Evolutionary conservation across 306 rosid genomes (phyloP), one percentile per base, ranked within the genome.

Genomic region (Dalbergia cochinchinensis): DNA sequence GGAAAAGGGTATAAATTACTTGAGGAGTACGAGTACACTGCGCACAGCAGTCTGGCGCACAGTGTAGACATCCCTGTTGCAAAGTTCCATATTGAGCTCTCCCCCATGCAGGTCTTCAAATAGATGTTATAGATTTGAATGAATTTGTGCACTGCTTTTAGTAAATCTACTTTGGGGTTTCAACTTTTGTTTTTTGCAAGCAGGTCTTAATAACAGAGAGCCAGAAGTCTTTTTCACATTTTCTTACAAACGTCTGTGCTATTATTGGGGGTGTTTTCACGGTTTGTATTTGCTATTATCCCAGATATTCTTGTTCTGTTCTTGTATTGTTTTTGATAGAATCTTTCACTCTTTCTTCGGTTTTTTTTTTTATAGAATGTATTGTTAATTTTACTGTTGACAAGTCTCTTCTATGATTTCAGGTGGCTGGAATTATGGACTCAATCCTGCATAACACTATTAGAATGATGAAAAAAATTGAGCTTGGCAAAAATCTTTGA

Each of bases 391-490:
- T n/a, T 86, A 54, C 71, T 39, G 70, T 67, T 88, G 79, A 88
- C 26, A 42, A 76, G 12, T 65, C 53, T 26, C 31, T 74, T 64
- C 80, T 62, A 42, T 83, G 74, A 78, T 87, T 90, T 75, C 97
- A 96, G 98, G 99, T 96, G 3, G 99, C 99, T 39, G 99, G 99
- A 86, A 96, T 96, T 81, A 5, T 88, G 91, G 99, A 96, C 81
- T 85, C 99, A 5, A 85, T 93, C 87, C 91, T 93, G 78, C 90
- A 96, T 93, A 90, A 90, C 83, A 89, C 97, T 68, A 0, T 91
- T 37, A 89, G 96, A 81, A 20, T 96, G 57, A 69, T 96, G 89
- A 96, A 71, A 86, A 96, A 96, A 78, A 81, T 96, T 76, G 99
- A 96, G 73, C 90, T 96, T 71, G 99, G 99, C 72, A 96, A 96